phyloP scores from a whole-genome alignment of 108 stramenopile species.

The Cyclotella atomus region DNA sequence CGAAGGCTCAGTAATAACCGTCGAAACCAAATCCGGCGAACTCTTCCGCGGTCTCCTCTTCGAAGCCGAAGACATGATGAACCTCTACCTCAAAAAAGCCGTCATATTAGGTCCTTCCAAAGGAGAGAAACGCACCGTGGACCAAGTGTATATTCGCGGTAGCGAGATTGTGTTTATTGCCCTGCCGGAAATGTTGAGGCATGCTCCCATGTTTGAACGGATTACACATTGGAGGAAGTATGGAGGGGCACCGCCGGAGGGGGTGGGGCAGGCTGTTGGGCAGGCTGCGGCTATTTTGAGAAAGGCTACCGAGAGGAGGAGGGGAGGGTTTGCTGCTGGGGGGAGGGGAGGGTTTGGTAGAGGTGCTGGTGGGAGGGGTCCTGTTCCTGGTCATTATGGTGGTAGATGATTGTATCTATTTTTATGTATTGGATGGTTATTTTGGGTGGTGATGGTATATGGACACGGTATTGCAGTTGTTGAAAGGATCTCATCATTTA shows the following conservation, averaged over 20 bases:
- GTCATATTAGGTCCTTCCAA: conserved; percentile 60
- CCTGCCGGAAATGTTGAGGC: conserved; percentile 83
- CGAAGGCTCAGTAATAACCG: conserved; percentile 83
- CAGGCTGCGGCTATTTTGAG: conserved; percentile 90
- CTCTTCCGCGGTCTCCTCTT: conserved; percentile 85
- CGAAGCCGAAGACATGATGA: conserved; percentile 93
- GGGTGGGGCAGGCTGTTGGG: conserved; percentile 86
- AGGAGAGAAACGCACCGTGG: conserved; percentile 73
- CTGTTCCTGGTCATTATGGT: conserved; percentile 37
- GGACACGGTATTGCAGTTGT: too few species aligned
- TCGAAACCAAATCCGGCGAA: conserved; percentile 87
- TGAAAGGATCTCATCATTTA: too few species aligned
- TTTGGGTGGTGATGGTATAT: too few species aligned
- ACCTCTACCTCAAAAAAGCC: conserved; percentile 86
- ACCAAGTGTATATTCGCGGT: conserved; percentile 83
- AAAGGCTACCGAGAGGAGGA: conserved; percentile 82
- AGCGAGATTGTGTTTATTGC: conserved; percentile 87
- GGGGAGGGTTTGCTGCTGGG: conserved; percentile 60
- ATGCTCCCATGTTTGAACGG: conserved; percentile 91
- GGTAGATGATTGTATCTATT: too few species aligned
- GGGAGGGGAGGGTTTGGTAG: conserved; percentile 69
- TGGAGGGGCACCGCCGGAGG: conserved; percentile 92
- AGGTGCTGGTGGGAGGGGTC: conserved; percentile 47
- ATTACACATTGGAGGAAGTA: conserved; percentile 91
- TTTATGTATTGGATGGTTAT: too few species aligned